Percentiles rank a stretch among this genome's conserved stretches.
phyloP scores from a whole-genome alignment of 202 grass and related monocot species.

The Setaria italica region DNA sequence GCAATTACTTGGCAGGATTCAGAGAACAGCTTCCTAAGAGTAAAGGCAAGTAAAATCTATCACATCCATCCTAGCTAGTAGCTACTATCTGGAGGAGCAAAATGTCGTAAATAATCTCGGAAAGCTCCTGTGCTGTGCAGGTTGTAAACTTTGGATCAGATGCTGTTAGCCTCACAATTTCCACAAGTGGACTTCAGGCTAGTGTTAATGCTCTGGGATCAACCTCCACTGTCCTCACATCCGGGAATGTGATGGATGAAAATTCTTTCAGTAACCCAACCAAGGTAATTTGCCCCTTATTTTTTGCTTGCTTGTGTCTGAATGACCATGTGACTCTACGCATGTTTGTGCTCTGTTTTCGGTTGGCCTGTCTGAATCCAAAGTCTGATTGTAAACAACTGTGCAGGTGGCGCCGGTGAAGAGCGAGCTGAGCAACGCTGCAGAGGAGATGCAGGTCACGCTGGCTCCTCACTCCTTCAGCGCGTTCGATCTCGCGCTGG shows the following conservation, averaged over 20 bases:
- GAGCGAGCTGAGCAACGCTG: slow-evolving; percentile 52
- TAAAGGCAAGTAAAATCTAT: slow-evolving; percentile 60
- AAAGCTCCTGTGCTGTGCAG: slow-evolving; percentile 50
- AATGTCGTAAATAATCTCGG: background rate
- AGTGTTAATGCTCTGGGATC: slow-evolving; percentile 53
- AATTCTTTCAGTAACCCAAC: slow-evolving; percentile 80
- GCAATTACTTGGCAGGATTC: slow-evolving; percentile 83
- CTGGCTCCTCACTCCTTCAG: slow-evolving; percentile 64
- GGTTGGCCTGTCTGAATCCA: slow-evolving; percentile 5
- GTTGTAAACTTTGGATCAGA: slow-evolving; percentile 88
- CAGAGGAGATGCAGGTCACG: slow-evolving; percentile 61
- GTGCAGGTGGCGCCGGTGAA: slow-evolving; percentile 69
- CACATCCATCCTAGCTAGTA: background rate
- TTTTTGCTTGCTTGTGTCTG: background rate
- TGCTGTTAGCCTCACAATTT: slow-evolving; percentile 61
- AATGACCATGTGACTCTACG: background rate
- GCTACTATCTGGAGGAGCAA: background rate
- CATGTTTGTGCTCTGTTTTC: background rate
- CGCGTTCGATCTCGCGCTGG: slow-evolving; percentile 64
- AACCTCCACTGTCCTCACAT: slow-evolving; percentile 69
- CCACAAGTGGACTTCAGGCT: slow-evolving; percentile 57
- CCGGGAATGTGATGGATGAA: slow-evolving; percentile 78
- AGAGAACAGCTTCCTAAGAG: slow-evolving; percentile 66
- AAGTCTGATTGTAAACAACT: slow-evolving; percentile 22
- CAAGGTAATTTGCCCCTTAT: slow-evolving; percentile 54